phyloP scores from a whole-genome alignment of 768 basidiomycete species.

The Pleurotus platypus region DNA sequence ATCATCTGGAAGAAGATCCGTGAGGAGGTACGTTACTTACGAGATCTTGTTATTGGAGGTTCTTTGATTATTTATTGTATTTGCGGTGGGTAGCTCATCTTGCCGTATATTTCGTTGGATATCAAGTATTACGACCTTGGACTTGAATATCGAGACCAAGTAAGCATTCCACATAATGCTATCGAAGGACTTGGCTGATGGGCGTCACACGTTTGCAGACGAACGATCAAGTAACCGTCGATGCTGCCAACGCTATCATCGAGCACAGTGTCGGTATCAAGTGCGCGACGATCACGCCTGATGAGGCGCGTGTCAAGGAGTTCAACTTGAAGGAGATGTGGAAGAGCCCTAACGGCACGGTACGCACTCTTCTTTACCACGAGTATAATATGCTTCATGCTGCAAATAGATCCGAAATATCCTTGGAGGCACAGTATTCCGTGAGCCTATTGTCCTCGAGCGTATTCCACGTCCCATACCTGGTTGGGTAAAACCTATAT shows the following conservation, averaged over 20 bases:
- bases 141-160: constrained; percentile 87
- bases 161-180: constrained; percentile 23
- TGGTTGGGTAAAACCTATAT: constrained; percentile 95
- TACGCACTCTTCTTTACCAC: constrained; percentile 30
- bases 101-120: constrained; percentile 91
- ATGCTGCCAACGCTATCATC: constrained; percentile 91
- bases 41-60: background rate
- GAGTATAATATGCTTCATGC: constrained; percentile 2
- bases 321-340: constrained; percentile 99
- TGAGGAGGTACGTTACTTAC: constrained; percentile 65
- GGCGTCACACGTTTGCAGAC: constrained; percentile 46
- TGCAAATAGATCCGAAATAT: constrained; percentile 84
- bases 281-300: constrained; percentile 98
- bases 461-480: constrained; percentile 92
- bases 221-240: constrained; percentile 88
- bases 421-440: constrained; percentile 96
- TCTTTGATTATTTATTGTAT: background rate
- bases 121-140: constrained; percentile 99
- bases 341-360: constrained; percentile 95
- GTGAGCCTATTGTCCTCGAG: constrained; percentile 92
- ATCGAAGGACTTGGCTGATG: no score
- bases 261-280: constrained; percentile 97
- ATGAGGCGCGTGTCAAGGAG: constrained; percentile 93
- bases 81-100: constrained; percentile 66
- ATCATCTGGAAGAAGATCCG: constrained; percentile 99